Conservation (phyloP, 371 early-diverging fungal genomes). For the Mortierella sp. region DNA sequence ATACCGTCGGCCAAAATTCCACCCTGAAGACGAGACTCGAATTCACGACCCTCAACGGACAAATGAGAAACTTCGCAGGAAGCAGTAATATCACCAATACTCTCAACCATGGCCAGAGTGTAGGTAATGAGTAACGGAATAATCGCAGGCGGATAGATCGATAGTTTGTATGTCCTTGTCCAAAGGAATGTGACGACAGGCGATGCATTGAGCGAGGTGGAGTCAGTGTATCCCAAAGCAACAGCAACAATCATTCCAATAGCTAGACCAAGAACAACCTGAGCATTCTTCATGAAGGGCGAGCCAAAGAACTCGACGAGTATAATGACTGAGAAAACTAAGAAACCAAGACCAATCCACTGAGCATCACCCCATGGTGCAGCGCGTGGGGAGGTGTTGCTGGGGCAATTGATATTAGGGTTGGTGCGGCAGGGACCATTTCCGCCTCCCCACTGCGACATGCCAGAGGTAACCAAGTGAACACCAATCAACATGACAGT, state of each 20-base stretch:
- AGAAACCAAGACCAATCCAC: constrained; percentile 72
- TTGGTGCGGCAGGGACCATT: constrained; percentile 58
- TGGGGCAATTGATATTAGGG: constrained; percentile 68
- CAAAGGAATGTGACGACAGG: constrained; percentile 71
- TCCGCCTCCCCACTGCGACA: constrained; percentile 73
- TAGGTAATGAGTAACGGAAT: constrained; percentile 72
- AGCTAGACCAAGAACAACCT: constrained; percentile 71
- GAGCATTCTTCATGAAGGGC: constrained; percentile 74
- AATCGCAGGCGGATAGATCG: constrained; percentile 74
- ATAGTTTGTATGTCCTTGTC: constrained; percentile 68
- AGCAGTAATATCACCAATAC: constrained; percentile 74
- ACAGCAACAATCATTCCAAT: constrained; percentile 73
- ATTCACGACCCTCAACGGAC: constrained; percentile 71
- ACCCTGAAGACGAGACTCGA: constrained; percentile 72
- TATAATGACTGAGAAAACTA: constrained; percentile 71
- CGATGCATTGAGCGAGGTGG: constrained; percentile 62
- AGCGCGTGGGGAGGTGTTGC: constrained; percentile 66
- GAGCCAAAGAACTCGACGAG: constrained; percentile 75
- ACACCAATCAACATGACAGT: constrained; percentile 73
- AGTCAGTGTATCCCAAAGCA: constrained; percentile 69
- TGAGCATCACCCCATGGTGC: constrained; percentile 73
- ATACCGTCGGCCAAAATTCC: constrained; percentile 76
- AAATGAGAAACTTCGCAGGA: constrained; percentile 74
- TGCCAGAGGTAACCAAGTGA: constrained; percentile 64
- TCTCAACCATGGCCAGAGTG: constrained; percentile 65